These are phyloP conservation scores for Sarcomyxa edulis DNA, from an alignment of 768 basidiomycete genomes.

Conservation along the genomic window DNA sequence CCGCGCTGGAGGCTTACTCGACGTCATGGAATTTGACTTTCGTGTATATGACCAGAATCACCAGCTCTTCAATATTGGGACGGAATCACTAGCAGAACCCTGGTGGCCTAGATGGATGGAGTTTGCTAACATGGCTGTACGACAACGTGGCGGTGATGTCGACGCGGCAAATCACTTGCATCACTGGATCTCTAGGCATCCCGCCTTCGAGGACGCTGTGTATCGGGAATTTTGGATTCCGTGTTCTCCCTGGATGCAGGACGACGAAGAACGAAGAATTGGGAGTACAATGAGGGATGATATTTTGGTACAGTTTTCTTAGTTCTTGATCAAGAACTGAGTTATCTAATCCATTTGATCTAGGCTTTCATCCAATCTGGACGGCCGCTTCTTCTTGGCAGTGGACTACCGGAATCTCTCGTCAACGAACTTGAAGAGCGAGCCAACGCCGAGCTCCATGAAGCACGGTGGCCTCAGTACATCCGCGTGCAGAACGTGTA, in stretches of 20 bases:
- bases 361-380: slow-evolving; percentile 64
- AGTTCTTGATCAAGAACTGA: not conserved
- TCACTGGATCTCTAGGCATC: slow-evolving; percentile 49
- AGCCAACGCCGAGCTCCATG: slow-evolving; percentile 46
- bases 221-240: slow-evolving; percentile 62
- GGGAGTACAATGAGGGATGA: slow-evolving; percentile 53
- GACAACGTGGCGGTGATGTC: slow-evolving; percentile 51
- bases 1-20: slow-evolving; percentile 64
- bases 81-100: slow-evolving; percentile 39
- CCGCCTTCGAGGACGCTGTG: slow-evolving; percentile 53
- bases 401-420: slow-evolving; percentile 48
- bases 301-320: slow-evolving; percentile 35
- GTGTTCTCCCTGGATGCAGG: slow-evolving; percentile 45
- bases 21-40: slow-evolving; percentile 69
- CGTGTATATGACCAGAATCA: slow-evolving; percentile 50
- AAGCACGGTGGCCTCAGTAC: slow-evolving; percentile 40
- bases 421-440: slow-evolving; percentile 50
- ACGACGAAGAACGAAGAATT: slow-evolving; percentile 32
- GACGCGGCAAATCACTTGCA: slow-evolving; percentile 56
- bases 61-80: slow-evolving; percentile 34
- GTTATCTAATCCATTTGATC: slow-evolving; percentile 2
- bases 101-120: slow-evolving; percentile 64
- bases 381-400: slow-evolving; percentile 62
- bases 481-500: slow-evolving; percentile 58
- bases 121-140: slow-evolving; percentile 47